These are phyloP conservation scores for Punica granatum DNA, from an alignment of 345 rosid species.

Conservation along the genomic window DNA sequence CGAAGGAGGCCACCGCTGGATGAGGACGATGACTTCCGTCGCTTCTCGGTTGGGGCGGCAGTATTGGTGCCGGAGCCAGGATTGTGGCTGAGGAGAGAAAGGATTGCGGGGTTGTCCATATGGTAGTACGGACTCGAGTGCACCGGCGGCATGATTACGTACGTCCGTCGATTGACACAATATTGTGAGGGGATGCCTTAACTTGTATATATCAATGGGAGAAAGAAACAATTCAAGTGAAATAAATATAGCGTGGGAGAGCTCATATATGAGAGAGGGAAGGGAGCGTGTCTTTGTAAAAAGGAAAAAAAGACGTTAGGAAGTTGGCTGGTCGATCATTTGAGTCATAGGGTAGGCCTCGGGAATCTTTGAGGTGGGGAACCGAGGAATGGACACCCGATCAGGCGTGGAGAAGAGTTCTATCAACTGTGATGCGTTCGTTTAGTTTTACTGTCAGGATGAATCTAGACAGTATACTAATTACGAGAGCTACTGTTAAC, in stretches of 20 bases:
- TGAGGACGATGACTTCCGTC: constrained; percentile 33
- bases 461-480: too few species aligned
- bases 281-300: neutral
- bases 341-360: constrained; percentile 18
- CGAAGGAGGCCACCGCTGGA: constrained; percentile 55
- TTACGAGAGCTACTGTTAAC: too few species aligned
- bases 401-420: too few species aligned
- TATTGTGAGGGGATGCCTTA: neutral
- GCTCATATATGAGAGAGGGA: neutral
- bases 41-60: constrained; percentile 24
- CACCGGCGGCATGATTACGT: constrained; percentile 47
- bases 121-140: constrained; percentile 71
- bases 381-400: constrained; percentile 11
- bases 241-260: constrained; percentile 3
- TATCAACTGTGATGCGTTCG: too few species aligned
- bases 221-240: neutral
- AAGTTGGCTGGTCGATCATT: constrained; percentile 35
- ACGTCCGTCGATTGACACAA: neutral
- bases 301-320: constrained; percentile 25
- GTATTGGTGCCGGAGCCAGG: constrained; percentile 15
- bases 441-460: too few species aligned
- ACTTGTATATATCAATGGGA: neutral
- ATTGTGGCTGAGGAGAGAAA: constrained; percentile 57
- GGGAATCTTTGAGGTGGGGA: constrained; percentile 43
- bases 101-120: constrained; percentile 70